Percentiles rank a stretch among this genome's conserved stretches.
These are phyloP conservation scores for Vaccinium macrocarpon DNA, from an alignment of 148 eudicot species.

Conservation along the genomic window DNA sequence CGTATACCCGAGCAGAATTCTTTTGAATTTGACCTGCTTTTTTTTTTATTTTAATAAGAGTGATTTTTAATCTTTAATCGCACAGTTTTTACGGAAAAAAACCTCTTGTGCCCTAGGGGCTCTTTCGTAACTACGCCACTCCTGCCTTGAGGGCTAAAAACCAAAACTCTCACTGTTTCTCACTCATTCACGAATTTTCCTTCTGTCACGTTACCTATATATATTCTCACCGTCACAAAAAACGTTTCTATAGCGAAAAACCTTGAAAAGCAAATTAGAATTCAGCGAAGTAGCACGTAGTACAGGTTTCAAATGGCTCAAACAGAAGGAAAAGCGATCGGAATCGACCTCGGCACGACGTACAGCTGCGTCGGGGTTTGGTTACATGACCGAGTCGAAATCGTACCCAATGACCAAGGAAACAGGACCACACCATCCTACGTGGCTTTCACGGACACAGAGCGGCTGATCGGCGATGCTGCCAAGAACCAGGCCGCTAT, in stretches of 20 bases:
- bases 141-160: not conserved
- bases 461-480: constrained; percentile 33
- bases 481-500: constrained; percentile 45
- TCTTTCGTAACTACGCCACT: not conserved
- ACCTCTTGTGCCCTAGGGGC: not conserved
- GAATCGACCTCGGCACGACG: constrained; percentile 45
- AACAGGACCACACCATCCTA: constrained; percentile 43
- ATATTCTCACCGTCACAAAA: not conserved
- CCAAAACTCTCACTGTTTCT: not conserved
- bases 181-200: not conserved
- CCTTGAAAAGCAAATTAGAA: not conserved
- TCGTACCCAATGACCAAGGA: constrained; percentile 43
- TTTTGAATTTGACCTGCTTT: too few species aligned
- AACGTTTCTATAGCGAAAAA: not conserved
- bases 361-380: constrained; percentile 44
- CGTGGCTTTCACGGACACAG: constrained; percentile 42
- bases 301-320: constrained; percentile 8
- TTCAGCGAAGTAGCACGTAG: not conserved
- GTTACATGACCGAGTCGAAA: constrained; percentile 39
- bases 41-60: too few species aligned
- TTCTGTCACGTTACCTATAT: not conserved
- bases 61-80: too few species aligned
- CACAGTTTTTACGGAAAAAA: too few species aligned
- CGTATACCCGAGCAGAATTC: too few species aligned
- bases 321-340: constrained; percentile 25